phyloP scores from a whole-genome alignment of 306 rosid genomes.

The Vigna mungo region DNA sequence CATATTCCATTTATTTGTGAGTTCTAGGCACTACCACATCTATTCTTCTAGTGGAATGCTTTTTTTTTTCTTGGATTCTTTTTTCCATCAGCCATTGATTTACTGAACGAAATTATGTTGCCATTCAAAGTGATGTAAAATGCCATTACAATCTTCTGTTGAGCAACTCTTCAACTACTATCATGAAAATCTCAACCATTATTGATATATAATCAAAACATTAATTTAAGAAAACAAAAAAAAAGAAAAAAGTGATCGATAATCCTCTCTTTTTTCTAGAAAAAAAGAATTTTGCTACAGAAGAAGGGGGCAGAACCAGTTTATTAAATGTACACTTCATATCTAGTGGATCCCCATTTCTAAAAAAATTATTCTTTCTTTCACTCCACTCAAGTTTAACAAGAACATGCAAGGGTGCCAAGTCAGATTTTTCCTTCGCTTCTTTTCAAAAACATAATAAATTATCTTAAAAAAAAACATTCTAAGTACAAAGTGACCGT shows the following conservation, averaged over 20 bases:
- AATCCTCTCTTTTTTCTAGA: no score
- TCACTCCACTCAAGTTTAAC: background rate
- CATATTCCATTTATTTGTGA: background rate
- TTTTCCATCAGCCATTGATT: background rate
- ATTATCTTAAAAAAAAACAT: background rate
- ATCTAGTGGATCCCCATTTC: background rate
- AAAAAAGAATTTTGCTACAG: background rate
- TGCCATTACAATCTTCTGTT: background rate
- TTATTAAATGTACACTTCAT: background rate
- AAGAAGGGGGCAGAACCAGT: background rate
- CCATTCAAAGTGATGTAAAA: conserved; percentile 4
- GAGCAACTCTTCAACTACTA: background rate
- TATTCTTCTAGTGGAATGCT: background rate
- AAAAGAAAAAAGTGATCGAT: background rate
- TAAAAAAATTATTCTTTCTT: conserved; percentile 4
- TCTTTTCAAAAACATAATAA: background rate
- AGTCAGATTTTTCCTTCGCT: background rate
- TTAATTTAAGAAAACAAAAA: background rate
- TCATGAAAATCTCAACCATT: background rate
- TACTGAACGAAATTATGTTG: background rate
- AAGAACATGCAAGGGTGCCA: background rate
- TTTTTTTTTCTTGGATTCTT: background rate
- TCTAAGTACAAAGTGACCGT: background rate
- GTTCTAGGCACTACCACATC: background rate
- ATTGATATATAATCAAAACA: background rate